Conservation (phyloP, 192 early-diverging fungal species). For the Pilaira anomala region DNA sequence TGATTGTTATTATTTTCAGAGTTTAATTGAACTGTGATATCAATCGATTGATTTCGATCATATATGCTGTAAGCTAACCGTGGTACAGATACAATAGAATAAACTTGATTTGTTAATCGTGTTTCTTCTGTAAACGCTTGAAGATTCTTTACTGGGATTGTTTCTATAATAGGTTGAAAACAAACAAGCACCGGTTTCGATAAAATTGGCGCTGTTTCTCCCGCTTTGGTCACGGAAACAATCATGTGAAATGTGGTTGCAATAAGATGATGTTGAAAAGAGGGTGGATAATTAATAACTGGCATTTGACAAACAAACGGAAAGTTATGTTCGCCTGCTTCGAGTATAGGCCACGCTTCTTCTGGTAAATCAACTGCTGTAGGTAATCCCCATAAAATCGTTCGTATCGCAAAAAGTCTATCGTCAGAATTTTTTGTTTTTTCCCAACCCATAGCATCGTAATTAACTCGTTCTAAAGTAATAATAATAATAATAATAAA, state of each 20-base stretch:
- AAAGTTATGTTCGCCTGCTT: constrained; percentile 20
- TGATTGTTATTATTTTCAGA: background rate
- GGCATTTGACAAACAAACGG: constrained; percentile 34
- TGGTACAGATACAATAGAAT: constrained; percentile 3
- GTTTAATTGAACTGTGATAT: background rate
- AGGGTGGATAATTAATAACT: constrained; percentile 29
- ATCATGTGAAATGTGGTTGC: constrained; percentile 16
- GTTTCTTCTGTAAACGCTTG: background rate
- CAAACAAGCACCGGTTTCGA: background rate
- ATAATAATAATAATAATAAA: constrained; percentile 2
- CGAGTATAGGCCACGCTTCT: constrained; percentile 16
- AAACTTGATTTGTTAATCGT: constrained; percentile 1
- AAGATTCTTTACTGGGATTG: constrained; percentile 8
- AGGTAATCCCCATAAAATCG: constrained; percentile 14
- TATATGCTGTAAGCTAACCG: constrained; percentile 4
- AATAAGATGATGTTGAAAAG: constrained; percentile 23
- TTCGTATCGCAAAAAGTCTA: constrained; percentile 27
- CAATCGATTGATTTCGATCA: background rate
- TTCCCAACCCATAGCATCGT: constrained; percentile 30
- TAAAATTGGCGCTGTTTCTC: background rate
- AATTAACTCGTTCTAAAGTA: constrained; percentile 31
- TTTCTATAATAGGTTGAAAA: constrained; percentile 17
- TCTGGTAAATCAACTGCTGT: background rate
- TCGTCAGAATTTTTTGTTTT: constrained; percentile 15
- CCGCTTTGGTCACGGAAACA: constrained; percentile 11